Conservation (phyloP, 1,284 basidiomycete genomes). For the Ceraceosorus guamensis region DNA sequence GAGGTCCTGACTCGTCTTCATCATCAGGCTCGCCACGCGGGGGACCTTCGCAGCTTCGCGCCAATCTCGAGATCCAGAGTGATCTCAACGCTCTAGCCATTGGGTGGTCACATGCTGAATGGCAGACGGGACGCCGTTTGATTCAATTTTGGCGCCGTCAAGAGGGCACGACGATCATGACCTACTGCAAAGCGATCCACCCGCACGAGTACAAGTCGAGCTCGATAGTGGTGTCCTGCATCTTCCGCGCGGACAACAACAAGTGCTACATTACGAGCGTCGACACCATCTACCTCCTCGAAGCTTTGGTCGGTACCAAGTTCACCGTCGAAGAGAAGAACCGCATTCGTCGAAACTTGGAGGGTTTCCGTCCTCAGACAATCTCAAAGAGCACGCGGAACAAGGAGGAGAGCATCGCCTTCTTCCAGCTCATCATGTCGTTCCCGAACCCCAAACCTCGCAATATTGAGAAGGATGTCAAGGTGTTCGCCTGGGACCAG, state of each 20-base stretch:
- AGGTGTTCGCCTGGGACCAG: slow-evolving; percentile 87
- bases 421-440: slow-evolving; percentile 92
- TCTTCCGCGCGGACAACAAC: slow-evolving; percentile 71
- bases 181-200: slow-evolving; percentile 52
- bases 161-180: slow-evolving; percentile 53
- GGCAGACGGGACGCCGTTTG: slow-evolving; percentile 52
- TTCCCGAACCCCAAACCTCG: slow-evolving; percentile 87
- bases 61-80: slow-evolving; percentile 48
- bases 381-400: slow-evolving; percentile 71
- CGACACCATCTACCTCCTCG: slow-evolving; percentile 85
- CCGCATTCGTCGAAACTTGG: slow-evolving; percentile 83
- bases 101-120: slow-evolving; percentile 55
- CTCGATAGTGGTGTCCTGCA: slow-evolving; percentile 66
- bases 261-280: slow-evolving; percentile 83
- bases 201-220: slow-evolving; percentile 50
- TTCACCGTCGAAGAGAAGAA: slow-evolving; percentile 96
- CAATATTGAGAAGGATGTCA: slow-evolving; percentile 95
- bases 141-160: slow-evolving; percentile 56
- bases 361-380: slow-evolving; percentile 82
- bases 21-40: no score
- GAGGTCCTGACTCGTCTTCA: neutral
- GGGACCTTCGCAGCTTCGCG: slow-evolving; percentile 8
- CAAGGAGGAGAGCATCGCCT: slow-evolving; percentile 43
- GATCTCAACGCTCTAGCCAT: slow-evolving; percentile 54
- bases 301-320: slow-evolving; percentile 71